Evolutionary conservation across 2,329 filamentous ascomycete species (phyloP).

Genomic region (Colletotrichum lini): DNA sequence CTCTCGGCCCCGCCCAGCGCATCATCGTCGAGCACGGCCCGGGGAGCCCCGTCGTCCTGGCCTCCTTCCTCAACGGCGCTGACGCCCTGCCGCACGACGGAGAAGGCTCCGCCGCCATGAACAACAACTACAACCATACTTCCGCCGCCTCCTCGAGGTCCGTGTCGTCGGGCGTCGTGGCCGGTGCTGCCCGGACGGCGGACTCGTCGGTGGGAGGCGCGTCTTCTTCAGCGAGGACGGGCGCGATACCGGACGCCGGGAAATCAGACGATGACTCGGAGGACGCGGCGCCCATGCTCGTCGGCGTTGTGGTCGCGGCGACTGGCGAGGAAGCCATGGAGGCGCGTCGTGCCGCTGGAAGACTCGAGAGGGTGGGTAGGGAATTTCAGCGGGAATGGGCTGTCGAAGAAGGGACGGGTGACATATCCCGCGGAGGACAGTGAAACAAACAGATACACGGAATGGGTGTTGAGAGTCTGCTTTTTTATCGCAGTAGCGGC

Average conservation of each 20-base stretch:
- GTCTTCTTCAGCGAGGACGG: constrained; percentile 5
- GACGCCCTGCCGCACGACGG: constrained; percentile 37
- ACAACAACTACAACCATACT: constrained; percentile 17
- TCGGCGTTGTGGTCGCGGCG: constrained; percentile 68
- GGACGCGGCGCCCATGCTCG: constrained; percentile 63
- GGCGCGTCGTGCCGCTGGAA: constrained; percentile 66
- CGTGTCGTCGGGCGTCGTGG: constrained; percentile 15
- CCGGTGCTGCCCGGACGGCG: constrained; percentile 22
- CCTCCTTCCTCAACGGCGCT: constrained; percentile 62
- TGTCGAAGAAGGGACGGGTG: constrained; percentile 48
- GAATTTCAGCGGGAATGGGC: constrained; percentile 70
- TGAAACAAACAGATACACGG: neutral
- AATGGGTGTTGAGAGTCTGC: neutral
- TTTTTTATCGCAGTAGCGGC: neutral
- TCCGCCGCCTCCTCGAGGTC: constrained; percentile 23
- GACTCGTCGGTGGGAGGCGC: constrained; percentile 8
- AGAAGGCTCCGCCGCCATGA: constrained; percentile 20
- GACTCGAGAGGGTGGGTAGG: constrained; percentile 68
- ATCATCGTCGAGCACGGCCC: constrained; percentile 71
- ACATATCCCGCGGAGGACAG: constrained; percentile 18
- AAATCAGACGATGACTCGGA: constrained; percentile 23
- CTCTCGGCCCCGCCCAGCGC: constrained; percentile 67
- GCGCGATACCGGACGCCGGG: constrained; percentile 24
- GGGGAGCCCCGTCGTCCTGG: constrained; percentile 58
- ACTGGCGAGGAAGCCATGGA: constrained; percentile 63